phyloP scores from a whole-genome alignment of 768 basidiomycete genomes.

The Panaeolus papilionaceus region DNA sequence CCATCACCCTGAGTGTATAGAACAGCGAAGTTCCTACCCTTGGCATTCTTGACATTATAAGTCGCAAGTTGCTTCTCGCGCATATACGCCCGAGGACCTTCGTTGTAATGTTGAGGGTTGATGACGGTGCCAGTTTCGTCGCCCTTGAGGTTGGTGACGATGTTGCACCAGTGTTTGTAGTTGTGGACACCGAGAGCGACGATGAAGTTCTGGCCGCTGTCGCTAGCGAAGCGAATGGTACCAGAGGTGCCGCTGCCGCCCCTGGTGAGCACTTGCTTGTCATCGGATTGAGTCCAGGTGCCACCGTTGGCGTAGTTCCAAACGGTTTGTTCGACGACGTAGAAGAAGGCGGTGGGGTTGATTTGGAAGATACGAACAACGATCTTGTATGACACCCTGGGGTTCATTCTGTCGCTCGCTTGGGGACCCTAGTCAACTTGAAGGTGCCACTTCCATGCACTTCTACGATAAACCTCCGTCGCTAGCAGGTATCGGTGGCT shows the following conservation, averaged over 20 bases:
- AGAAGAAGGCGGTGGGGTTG: constrained; percentile 32
- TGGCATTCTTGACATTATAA: constrained; percentile 17
- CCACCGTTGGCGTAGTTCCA: constrained; percentile 39
- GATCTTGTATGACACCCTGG: constrained; percentile 18
- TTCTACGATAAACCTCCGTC: no score
- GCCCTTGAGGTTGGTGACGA: constrained; percentile 37
- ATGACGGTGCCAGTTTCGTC: constrained; percentile 33
- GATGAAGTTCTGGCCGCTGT: constrained; percentile 37
- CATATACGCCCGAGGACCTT: constrained; percentile 16
- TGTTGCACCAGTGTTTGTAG: constrained; percentile 46
- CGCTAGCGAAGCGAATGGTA: constrained; percentile 37
- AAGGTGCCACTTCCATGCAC: neutral
- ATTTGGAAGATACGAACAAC: constrained; percentile 19
- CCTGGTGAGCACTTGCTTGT: constrained; percentile 38
- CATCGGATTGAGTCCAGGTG: constrained; percentile 19
- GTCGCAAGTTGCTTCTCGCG: constrained; percentile 17
- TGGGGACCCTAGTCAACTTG: neutral
- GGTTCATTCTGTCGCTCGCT: no score
- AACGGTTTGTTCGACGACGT: constrained; percentile 38
- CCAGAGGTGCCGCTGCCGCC: constrained; percentile 47
- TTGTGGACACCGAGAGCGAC: constrained; percentile 46
- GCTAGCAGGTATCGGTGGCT: no score
- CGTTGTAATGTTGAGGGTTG: constrained; percentile 36
- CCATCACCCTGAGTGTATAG: constrained; percentile 20
- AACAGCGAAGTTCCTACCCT: neutral